Evolutionary conservation across 2,329 filamentous ascomycete genomes (phyloP), one percentile per base, ranked within the genome.

Genomic region (Calonectria fujianensis): DNA sequence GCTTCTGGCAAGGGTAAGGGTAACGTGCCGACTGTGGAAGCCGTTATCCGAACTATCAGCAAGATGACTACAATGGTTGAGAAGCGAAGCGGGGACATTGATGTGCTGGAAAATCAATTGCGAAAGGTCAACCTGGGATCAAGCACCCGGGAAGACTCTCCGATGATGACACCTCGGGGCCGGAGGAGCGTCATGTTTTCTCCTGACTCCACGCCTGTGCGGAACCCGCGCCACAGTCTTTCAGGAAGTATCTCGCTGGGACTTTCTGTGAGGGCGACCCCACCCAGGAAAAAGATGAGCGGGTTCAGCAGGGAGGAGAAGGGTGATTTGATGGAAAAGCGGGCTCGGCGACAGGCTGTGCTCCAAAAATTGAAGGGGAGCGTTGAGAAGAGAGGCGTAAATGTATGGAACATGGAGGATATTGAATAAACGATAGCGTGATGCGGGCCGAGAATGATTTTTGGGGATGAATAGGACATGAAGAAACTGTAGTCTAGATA

Each of bases 51-150:
- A 74, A 99, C 97, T 1, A 98, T 99, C 78, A 89, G 89, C 73
- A 98, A 97, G 82, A 96, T 99, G 94, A 98, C 96, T 41, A 91
- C 89, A 74, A 96, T 98, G 93, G 94, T 94, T 0, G 95, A 98
- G 88, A 95, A 95, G 86, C 94, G 95, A 83, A 97, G 94, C 82
- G 95, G 94, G 73, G 96, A 98, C 80, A 93, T 99, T 68, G 95
- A 98, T 83, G 92, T 98, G 9, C 89, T 98, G 39, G 97, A 98
- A 85, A 91, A 93, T 63, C 95, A 98, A 83, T 92, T 99, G 86
- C 93, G 94, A 74, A 95, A 93, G 82, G 85, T 97, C 29, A 90
- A 90, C 9, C 85, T 95, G 14, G 84, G 85, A 11, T 84, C 87
- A 9, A 79, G 75, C 14, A 88, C 85, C 80, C 84, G 88, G 51